A percentile compares a stretch with the other conserved stretches of the same genome.
Conservation (phyloP, 495 filamentous ascomycete genomes). For the Schizothecium vesticola region DNA sequence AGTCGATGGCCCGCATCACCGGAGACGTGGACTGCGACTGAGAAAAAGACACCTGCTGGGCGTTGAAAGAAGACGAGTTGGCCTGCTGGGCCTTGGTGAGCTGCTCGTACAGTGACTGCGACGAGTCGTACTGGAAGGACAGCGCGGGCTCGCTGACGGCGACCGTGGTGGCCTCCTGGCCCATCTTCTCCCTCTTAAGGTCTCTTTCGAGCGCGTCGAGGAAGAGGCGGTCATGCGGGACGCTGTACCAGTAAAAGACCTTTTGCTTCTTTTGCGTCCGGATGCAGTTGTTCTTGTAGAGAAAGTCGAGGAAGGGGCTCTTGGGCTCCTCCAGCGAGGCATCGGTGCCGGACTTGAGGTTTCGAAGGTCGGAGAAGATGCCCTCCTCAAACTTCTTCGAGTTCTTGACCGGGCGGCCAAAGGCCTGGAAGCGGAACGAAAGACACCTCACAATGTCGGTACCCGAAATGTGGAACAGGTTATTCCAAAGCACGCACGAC, state of each 20-base stretch:
- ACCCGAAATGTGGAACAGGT: slow-evolving; percentile 97
- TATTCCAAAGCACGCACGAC: slow-evolving; percentile 96
- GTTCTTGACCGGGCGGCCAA: slow-evolving; percentile 97
- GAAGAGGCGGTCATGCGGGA: slow-evolving; percentile 95
- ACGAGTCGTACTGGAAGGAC: slow-evolving; percentile 98
- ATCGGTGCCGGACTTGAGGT: slow-evolving; percentile 96
- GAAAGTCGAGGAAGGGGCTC: slow-evolving; percentile 94
- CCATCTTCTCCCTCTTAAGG: slow-evolving; percentile 98
- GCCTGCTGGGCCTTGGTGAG: slow-evolving; percentile 99
- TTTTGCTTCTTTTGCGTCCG: slow-evolving; percentile 99
- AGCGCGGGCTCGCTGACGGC: slow-evolving; percentile 93
- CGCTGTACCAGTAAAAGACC: slow-evolving; percentile 99
- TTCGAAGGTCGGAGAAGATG: slow-evolving; percentile 97
- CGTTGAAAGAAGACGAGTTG: slow-evolving; percentile 92
- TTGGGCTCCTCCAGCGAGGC: slow-evolving; percentile 99
- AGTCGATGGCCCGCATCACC: slow-evolving; percentile 80
- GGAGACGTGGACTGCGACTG: slow-evolving; percentile 73
- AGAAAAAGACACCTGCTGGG: slow-evolving; percentile 73
- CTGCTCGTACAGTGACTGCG: slow-evolving; percentile 97
- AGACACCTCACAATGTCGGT: slow-evolving; percentile 98
- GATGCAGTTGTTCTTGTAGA: slow-evolving; percentile 99
- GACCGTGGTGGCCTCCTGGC: slow-evolving; percentile 93
- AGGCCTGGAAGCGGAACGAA: slow-evolving; percentile 97
- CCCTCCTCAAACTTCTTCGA: slow-evolving; percentile 99
- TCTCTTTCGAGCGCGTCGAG: slow-evolving; percentile 96